Base-by-base conservation (phyloP, 176 grass and related monocot species). In the Bonia amplexicaulis region DNA sequence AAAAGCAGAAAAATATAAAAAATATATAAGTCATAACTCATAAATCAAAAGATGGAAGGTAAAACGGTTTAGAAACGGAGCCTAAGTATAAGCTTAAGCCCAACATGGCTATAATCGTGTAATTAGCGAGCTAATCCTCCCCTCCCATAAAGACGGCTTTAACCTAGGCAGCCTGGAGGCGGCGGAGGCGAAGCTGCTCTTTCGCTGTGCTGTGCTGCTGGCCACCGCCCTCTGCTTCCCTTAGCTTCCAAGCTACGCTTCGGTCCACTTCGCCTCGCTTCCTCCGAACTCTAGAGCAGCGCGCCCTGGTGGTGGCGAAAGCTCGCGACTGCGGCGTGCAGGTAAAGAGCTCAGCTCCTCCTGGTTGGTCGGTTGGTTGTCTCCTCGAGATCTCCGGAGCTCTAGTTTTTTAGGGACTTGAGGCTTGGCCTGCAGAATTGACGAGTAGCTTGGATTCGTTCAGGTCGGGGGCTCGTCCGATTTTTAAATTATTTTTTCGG, bases 211-310 rank as follows among this genome's bases (percentile, higher is more conserved):
- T 37, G 42, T 61, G 54, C 74, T n/a, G 23, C 8, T 19, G 14
- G 20, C 55, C 69, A 61, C 81, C 69, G 53, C 25, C 42, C 69
- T 63, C 80, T 54, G 22, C 48, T 12, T 45, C 42, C 54, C 69
- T 83, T 8, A 7, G 37, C 67, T 12, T 11, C 33, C 65, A 80
- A 66, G 77, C 77, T 63, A 78, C 76, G 76, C n/a, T 17, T n/a
- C 73, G 5, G 23, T 61, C 58, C 58, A 61, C 4, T 63, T 14
- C 25, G 4, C 6, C 39, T 16, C 13, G 27, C 27, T 7, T 65
- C 62, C 27, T 15, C 62, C 27, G 27, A 16, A 65, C 62, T 6
- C 73, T 12, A 39, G 17, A 45, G 42, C 42, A 25, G 58, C 58
- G 58, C 58, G 58, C 22, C n/a, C 57, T 60, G 53, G 19, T 55